Evolutionary conservation across 768 basidiomycete species (phyloP).

Genomic region (Mycena rosella): DNA sequence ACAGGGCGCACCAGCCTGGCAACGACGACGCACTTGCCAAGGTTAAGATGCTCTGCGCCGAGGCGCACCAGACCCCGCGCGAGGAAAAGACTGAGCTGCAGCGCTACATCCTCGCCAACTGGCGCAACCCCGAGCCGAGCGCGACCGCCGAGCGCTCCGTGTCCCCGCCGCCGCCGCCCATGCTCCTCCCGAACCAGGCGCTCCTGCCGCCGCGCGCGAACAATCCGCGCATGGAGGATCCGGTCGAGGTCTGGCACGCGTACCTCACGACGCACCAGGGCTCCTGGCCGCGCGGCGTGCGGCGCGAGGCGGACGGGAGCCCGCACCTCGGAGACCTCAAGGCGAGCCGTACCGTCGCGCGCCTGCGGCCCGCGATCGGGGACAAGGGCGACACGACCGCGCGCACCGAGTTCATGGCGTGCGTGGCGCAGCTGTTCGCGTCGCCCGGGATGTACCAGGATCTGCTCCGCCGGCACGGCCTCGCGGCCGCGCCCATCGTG

Average conservation of each 20-base stretch:
- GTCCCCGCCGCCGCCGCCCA: constrained; percentile 8
- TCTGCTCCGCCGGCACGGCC: constrained; percentile 48
- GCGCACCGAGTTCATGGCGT: constrained; percentile 55
- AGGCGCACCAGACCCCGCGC: constrained; percentile 58
- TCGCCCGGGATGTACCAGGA: constrained; percentile 55
- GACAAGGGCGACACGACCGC: constrained; percentile 47
- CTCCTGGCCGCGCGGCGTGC: constrained; percentile 63
- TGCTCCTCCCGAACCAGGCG: constrained; percentile 25
- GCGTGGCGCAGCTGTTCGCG: constrained; percentile 56
- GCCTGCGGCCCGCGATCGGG: constrained; percentile 56
- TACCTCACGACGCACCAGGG: constrained; percentile 58
- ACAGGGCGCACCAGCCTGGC: constrained; percentile 56
- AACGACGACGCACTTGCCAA: constrained; percentile 55
- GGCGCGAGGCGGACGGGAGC: constrained; percentile 51
- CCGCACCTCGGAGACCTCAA: constrained; percentile 58
- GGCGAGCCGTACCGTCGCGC: constrained; percentile 62
- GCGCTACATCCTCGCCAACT: constrained; percentile 55
- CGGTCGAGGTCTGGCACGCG: constrained; percentile 59
- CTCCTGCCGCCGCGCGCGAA: constrained; percentile 43
- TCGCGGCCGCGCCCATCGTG: constrained; percentile 50
- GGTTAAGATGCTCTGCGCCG: constrained; percentile 60
- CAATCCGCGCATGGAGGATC: constrained; percentile 62
- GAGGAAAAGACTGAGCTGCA: constrained; percentile 61
- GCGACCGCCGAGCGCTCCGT: constrained; percentile 37
- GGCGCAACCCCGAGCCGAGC: constrained; percentile 56